These are phyloP conservation scores for Cymodocea nodosa DNA, from an alignment of 116 monocot species.

Conservation along the genomic window DNA sequence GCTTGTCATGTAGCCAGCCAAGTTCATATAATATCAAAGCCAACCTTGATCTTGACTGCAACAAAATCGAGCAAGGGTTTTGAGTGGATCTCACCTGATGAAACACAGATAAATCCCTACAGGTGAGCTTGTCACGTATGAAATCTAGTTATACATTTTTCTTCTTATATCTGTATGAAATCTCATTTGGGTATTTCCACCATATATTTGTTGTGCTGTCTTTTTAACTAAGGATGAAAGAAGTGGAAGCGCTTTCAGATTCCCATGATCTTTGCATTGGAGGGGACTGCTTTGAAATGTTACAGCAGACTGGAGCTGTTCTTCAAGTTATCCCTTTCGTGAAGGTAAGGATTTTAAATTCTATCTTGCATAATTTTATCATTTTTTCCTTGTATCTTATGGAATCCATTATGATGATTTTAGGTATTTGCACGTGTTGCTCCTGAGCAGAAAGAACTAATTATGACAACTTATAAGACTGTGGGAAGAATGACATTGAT, in stretches of 20 bases:
- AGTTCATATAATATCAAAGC: conserved; percentile 89
- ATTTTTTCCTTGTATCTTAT: neutral
- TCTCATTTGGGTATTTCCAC: neutral
- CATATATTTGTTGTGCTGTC: neutral
- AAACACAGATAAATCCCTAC: conserved; percentile 51
- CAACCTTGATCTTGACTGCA: conserved; percentile 63
- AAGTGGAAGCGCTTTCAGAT: conserved; percentile 75
- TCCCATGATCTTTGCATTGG: conserved; percentile 93
- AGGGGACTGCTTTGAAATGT: conserved; percentile 96
- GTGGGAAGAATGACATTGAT: conserved; percentile 96
- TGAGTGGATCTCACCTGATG: conserved; percentile 96
- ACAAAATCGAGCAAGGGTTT: conserved; percentile 28
- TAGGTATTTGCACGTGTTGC: conserved; percentile 98
- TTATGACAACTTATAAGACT: conserved; percentile 77
- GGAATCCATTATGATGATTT: conserved; percentile 1
- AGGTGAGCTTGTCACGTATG: conserved; percentile 23
- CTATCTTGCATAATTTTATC: neutral
- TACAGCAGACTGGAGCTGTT: conserved; percentile 57
- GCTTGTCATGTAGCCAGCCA: conserved; percentile 96
- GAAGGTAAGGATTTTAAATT: conserved; percentile 40
- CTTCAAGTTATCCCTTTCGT: conserved; percentile 87
- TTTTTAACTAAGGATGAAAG: conserved; percentile 31
- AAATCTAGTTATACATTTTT: neutral
- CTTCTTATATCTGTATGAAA: neutral
- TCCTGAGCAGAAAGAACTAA: conserved; percentile 98